Percentiles rank a stretch among this genome's conserved stretches.
Conservation (phyloP, 2,329 filamentous ascomycete species). For the Penicillium sp. region DNA sequence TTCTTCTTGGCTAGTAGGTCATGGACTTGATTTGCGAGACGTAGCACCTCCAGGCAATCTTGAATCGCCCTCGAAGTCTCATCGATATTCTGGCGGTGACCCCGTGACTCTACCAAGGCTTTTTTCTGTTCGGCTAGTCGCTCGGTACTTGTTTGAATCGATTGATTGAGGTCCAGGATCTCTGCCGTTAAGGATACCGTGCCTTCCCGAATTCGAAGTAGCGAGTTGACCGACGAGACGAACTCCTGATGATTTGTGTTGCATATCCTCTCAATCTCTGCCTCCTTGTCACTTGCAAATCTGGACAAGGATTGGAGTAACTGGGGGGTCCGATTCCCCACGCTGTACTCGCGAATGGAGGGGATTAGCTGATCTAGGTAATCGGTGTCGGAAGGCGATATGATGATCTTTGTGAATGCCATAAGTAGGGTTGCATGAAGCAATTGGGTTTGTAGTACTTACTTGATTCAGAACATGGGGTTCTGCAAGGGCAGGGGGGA, state of each 20-base stretch:
- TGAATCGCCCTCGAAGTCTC: slow-evolving; percentile 86
- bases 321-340: slow-evolving; percentile 69
- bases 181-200: slow-evolving; percentile 86
- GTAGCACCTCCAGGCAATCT: slow-evolving; percentile 87
- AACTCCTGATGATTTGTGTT: slow-evolving; percentile 97
- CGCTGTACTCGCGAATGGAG: slow-evolving; percentile 84
- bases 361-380: slow-evolving; percentile 96
- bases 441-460: background rate
- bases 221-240: slow-evolving; percentile 85
- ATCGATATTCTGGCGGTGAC: slow-evolving; percentile 91
- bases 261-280: slow-evolving; percentile 91
- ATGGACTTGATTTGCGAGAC: slow-evolving; percentile 90
- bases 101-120: slow-evolving; percentile 85
- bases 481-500: slow-evolving; percentile 16
- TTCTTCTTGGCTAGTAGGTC: slow-evolving; percentile 90
- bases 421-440: slow-evolving; percentile 8
- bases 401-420: slow-evolving; percentile 68
- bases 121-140: slow-evolving; percentile 93
- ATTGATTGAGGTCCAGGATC: slow-evolving; percentile 88
- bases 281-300: slow-evolving; percentile 83
- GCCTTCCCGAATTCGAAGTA: slow-evolving; percentile 88
- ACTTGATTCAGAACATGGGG: slow-evolving; percentile 27
- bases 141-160: slow-evolving; percentile 92
- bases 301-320: slow-evolving; percentile 76
- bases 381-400: slow-evolving; percentile 86